phyloP scores from a whole-genome alignment of 495 filamentous ascomycete species.

The Lasiosphaeris hirsuta region DNA sequence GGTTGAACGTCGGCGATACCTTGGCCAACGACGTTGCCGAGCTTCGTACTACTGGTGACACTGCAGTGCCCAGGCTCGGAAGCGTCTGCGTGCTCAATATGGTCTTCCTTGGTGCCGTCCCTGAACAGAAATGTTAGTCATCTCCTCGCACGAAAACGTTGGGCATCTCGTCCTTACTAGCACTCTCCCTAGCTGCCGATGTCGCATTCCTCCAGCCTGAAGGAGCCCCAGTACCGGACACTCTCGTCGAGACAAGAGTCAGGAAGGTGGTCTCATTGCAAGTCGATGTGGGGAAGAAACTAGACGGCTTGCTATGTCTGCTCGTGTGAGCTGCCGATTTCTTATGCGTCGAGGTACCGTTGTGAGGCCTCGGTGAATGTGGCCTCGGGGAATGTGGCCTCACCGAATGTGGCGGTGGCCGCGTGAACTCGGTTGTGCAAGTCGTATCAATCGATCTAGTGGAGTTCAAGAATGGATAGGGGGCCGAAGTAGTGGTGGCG shows the following conservation, averaged over 20 bases:
- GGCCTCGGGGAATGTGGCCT: no score
- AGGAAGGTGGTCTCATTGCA: conserved; percentile 22
- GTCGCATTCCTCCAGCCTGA: conserved; percentile 9
- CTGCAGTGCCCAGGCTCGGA: background rate
- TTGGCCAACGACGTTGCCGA: background rate
- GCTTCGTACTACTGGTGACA: background rate
- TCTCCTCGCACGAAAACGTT: background rate
- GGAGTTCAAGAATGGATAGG: conserved; percentile 12
- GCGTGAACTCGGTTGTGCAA: conserved; percentile 14
- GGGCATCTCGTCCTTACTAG: background rate
- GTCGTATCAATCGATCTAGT: conserved; percentile 16
- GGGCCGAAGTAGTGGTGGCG: conserved; percentile 7
- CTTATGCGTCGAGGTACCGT: background rate
- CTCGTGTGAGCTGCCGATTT: background rate
- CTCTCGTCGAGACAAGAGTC: background rate
- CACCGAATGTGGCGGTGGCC: background rate
- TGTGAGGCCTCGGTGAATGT: background rate
- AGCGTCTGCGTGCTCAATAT: background rate
- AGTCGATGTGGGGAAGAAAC: conserved; percentile 9
- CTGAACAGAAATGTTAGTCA: background rate
- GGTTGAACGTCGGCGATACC: conserved; percentile 11
- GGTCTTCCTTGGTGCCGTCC: background rate
- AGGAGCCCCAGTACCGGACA: background rate
- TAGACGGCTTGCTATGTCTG: background rate
- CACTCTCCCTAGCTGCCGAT: background rate